phyloP scores from a whole-genome alignment of 2,329 filamentous ascomycete genomes.

The Thielaviopsis ethacetica region DNA sequence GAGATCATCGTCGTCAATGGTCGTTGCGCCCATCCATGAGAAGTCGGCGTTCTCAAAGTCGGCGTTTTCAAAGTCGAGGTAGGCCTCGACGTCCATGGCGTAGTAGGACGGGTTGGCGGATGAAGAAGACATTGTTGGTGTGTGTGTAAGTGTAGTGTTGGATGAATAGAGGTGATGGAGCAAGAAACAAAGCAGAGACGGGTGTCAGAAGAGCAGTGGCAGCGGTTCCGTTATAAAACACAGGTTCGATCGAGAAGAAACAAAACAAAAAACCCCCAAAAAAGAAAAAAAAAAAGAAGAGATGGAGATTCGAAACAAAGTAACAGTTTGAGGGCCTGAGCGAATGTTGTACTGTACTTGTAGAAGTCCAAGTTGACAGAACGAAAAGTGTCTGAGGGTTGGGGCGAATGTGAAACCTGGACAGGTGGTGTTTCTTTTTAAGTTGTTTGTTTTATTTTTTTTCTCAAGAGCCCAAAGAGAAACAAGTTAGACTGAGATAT shows the following conservation, averaged over 20 bases:
- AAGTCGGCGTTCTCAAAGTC: slow-evolving; percentile 7
- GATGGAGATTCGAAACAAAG: background rate
- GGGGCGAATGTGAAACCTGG: background rate
- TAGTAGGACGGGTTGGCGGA: background rate
- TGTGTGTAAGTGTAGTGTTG: background rate
- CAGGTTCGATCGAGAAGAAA: background rate
- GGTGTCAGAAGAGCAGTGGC: no score
- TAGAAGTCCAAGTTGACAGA: background rate
- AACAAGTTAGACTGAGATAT: background rate
- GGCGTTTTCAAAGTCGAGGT: slow-evolving; percentile 7
- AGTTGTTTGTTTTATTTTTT: background rate
- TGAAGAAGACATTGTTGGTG: slow-evolving; percentile 4
- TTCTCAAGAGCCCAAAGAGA: background rate
- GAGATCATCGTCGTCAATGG: slow-evolving; percentile 45
- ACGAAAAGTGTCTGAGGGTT: background rate
- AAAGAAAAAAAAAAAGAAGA: background rate
- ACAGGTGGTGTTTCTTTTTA: background rate
- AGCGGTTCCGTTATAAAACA: no score
- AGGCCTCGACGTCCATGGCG: slow-evolving; percentile 4
- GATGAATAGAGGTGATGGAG: no score
- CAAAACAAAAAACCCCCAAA: background rate
- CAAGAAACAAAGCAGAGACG: background rate
- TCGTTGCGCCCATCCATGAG: slow-evolving; percentile 32
- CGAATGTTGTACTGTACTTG: background rate
- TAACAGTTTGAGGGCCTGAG: background rate